Conservation (phyloP, 2,329 filamentous ascomycete species). For the Diaporthe aspalathi region DNA sequence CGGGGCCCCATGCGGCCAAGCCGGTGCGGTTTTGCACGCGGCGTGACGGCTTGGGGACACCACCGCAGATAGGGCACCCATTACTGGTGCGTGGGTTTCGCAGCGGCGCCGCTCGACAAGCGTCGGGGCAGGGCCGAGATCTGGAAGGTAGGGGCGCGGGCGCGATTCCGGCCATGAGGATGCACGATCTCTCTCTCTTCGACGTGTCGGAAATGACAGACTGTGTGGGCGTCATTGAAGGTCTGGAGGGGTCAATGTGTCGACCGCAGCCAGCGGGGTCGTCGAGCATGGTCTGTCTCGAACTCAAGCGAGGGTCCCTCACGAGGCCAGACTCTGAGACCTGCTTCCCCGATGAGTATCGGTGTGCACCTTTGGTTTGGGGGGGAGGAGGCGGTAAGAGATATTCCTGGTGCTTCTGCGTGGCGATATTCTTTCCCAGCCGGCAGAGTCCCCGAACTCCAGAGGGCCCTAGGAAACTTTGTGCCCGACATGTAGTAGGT, state of each 20-base stretch:
- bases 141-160: not conserved
- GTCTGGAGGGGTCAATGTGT: not conserved
- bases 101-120: not conserved
- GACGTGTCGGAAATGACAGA: slow-evolving; percentile 13
- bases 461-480: not conserved
- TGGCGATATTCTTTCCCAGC: not conserved
- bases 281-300: not conserved
- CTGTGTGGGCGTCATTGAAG: slow-evolving; percentile 1
- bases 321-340: not conserved
- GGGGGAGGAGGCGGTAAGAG: not conserved
- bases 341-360: not conserved
- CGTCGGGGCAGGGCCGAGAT: slow-evolving; percentile 1
- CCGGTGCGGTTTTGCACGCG: slow-evolving; percentile 3
- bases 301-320: not conserved
- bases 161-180: slow-evolving; percentile 10
- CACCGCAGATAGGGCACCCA: not conserved
- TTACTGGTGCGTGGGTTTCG: slow-evolving; percentile 14
- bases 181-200: not conserved
- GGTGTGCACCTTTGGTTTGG: not conserved
- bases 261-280: not conserved
- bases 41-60: not conserved
- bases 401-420: not conserved
- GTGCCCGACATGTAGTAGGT: not conserved
- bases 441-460: not conserved
- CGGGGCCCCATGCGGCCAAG: slow-evolving; percentile 2